Evolutionary conservation across 2,329 filamentous ascomycete genomes (phyloP), one percentile per base, ranked within the genome.

Genomic region (Xylariaceae sp.): DNA sequence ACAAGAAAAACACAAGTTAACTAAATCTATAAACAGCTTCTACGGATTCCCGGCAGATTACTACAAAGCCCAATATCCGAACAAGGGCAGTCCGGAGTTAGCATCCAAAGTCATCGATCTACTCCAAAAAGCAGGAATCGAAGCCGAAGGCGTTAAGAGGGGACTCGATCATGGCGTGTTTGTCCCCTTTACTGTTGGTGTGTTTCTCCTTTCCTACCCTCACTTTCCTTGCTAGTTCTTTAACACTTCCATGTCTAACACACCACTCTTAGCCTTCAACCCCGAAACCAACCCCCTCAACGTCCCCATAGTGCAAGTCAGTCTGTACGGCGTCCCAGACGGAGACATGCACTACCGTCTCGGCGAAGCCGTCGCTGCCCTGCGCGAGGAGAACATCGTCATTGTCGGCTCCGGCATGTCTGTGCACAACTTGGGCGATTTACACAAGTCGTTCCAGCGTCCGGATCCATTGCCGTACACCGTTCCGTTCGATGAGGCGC

Each of bases 151-250:
- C 1, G 80, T 85, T 0, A 79, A 82, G 51, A 77, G 88, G 47
- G 88, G 88, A 0, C 76, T 90, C 0, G 88, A 92, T 67, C 89
- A 92, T 69, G 89, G 89, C 17, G 87, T 91, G 23, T 92, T 87
- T 79, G 86, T 83, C 0, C 82, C 83, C 9, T 90, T 91, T 71
- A 81, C 77, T 62, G 78, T 80, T 15, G 71, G 72, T 73, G 54
- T 64, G 68, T 59, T 42, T 35, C 17, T 37, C 55, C 18, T 18
- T 50, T 37, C 17, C 51, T 13, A 2, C 23, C 49, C 52, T 47
- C 48, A n/a, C n/a, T n/a, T n/a, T n/a, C n/a, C n/a, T n/a, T n/a
- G n/a, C n/a, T n/a, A n/a, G n/a, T n/a, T n/a, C n/a, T n/a, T n/a
- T n/a, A n/a, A n/a, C n/a, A n/a, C n/a, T n/a, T n/a, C n/a, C n/a